phyloP scores from a whole-genome alignment of 371 early-diverging fungal species.

The Phascolomyces articulosus region DNA sequence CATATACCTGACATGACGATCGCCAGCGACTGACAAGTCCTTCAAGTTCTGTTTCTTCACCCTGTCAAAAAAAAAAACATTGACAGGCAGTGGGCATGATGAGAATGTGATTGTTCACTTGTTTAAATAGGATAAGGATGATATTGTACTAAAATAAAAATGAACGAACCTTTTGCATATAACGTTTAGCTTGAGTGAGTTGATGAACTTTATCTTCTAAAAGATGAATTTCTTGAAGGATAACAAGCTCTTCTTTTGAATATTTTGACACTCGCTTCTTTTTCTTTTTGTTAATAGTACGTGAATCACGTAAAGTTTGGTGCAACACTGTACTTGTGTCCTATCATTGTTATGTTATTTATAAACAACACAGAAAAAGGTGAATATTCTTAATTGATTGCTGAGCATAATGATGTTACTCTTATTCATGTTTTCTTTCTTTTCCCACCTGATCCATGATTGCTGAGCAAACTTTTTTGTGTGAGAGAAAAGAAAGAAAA shows the following conservation, averaged over 20 bases:
- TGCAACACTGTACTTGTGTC: background rate
- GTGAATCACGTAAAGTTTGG: background rate
- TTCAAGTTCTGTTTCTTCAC: slow-evolving; percentile 13
- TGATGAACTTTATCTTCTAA: slow-evolving; percentile 9
- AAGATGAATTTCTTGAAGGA: background rate
- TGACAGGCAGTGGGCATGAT: too few relatives aligned
- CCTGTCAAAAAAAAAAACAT: slow-evolving; percentile 4
- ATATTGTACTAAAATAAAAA: too few relatives aligned
- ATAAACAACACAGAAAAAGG: background rate
- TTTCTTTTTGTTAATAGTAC: background rate
- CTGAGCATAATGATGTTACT: slow-evolving; percentile 5
- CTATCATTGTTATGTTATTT: too few relatives aligned
- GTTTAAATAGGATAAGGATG: background rate
- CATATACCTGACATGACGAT: slow-evolving; percentile 23
- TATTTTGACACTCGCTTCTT: background rate
- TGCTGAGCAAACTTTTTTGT: slow-evolving; percentile 9
- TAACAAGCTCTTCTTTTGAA: background rate
- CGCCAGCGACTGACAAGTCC: slow-evolving; percentile 15
- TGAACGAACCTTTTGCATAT: slow-evolving; percentile 9
- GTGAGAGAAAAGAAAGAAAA: background rate
- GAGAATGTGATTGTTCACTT: background rate
- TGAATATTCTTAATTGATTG: slow-evolving; percentile 4
- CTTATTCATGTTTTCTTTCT: too few relatives aligned
- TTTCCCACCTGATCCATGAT: slow-evolving; percentile 7
- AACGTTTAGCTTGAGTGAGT: slow-evolving; percentile 5